Evolutionary conservation across 257 asterid genomes (phyloP).

Genomic region (Haberlea rhodopensis): DNA sequence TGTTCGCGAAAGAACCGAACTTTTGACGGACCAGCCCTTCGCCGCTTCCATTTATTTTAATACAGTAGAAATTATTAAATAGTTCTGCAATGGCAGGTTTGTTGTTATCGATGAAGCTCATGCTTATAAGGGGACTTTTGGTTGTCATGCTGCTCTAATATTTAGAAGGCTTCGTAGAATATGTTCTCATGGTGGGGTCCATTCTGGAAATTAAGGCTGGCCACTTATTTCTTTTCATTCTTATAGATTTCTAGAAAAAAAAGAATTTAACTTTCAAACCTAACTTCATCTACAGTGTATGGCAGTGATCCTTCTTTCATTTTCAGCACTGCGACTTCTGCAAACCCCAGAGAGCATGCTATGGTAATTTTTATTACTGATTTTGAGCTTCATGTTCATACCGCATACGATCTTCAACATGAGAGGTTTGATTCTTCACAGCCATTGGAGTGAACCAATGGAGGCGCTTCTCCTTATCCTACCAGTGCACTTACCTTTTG

Average conservation of each 20-base stretch:
- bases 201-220: conserved; percentile 17
- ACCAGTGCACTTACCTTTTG: background rate
- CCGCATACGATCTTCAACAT: conserved; percentile 10
- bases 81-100: conserved; percentile 46
- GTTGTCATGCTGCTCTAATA: conserved; percentile 88
- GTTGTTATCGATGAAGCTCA: conserved; percentile 91
- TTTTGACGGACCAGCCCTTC: no score
- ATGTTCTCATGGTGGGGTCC: conserved; percentile 74
- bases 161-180: conserved; percentile 88
- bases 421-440: background rate
- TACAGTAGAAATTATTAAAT: conserved; percentile 5
- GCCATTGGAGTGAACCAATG: conserved; percentile 16
- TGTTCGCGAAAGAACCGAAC: no score
- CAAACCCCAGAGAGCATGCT: conserved; percentile 85
- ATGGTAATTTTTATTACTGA: conserved; percentile 53
- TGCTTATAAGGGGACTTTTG: conserved; percentile 86
- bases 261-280: conserved; percentile 26
- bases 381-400: conserved; percentile 19
- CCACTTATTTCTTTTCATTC: conserved; percentile 23
- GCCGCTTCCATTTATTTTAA: no score
- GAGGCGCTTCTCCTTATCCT: conserved; percentile 3
- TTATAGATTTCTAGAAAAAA: conserved; percentile 6
- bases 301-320: conserved; percentile 89
- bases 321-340: conserved; percentile 94
- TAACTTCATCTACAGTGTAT: conserved; percentile 65